Evolutionary conservation across 73 alveolate genomes (phyloP), one percentile per base, ranked within the genome.

Genomic region (Paramecium primaurelia): DNA sequence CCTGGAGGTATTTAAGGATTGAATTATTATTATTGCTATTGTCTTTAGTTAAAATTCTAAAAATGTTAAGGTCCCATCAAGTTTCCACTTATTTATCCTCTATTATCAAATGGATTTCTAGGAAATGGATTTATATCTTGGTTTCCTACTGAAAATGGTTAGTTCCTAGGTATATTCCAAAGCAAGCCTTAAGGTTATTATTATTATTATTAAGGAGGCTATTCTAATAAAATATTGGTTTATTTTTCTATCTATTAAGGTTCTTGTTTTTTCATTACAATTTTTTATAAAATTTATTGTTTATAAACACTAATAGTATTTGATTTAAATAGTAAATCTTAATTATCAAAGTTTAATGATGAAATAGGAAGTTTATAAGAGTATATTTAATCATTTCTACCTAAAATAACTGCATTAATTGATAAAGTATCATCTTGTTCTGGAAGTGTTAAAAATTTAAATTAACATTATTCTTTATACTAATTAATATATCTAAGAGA

Each of bases 41-140:
- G 8, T 40, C 47, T 30, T 34, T 73, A 40, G 37, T 37, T 73
- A 73, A 73, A 36, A 42, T 38, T 68, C 14, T 75, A 32, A 36
- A 75, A 75, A 22, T 75, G 38, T 18, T 80, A 18, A 25, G 91
- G 91, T 45, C 91, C 91, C 47, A 80, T 32, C 32, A 80, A 49
- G n/a, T 32, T 80, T 25, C 91, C 91, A 25, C 91, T 38, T 2
- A 45, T 80, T 14, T 16, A 22, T 10, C 91, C 91, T 45, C 91
- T 44, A 11, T 26, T 80, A 26, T 20, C 59, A 37, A 44, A 44
- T 3, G 58, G 37, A 14, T 2, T 73, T 30, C 47, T 73, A 14
- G 8, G 20, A 37, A 73, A 73, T 5, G 87, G 87, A 14, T 73
- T 9, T 6, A 73, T 2, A 73, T 73, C 87, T 12, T 40, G 12